Percentiles rank a stretch among this genome's conserved stretches.
These are phyloP conservation scores for Eimeria sp. DNA, from an alignment of 169 alveolate species.

Conservation along the genomic window DNA sequence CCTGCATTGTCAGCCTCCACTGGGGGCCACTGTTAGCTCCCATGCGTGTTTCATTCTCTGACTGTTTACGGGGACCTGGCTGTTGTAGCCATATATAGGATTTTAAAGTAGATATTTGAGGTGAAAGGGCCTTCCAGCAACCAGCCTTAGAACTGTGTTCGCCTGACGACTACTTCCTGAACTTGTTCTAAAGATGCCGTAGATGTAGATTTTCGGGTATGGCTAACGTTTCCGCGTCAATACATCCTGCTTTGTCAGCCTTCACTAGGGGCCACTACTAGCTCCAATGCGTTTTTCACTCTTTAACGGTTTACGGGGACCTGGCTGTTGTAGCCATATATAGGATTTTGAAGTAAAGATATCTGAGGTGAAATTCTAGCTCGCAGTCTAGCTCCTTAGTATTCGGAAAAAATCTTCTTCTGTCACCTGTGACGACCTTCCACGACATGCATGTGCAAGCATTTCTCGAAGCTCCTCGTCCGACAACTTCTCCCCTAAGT, in stretches of 20 bases:
- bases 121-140: background rate
- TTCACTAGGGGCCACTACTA: background rate
- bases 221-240: background rate
- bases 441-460: constrained; percentile 64
- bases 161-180: background rate
- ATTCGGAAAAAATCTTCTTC: constrained; percentile 79
- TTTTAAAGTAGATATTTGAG: background rate
- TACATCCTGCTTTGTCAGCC: background rate
- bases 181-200: background rate
- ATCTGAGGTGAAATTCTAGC: background rate
- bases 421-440: constrained; percentile 58
- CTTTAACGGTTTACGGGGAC: background rate
- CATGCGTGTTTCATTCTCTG: background rate
- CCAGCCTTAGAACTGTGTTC: background rate
- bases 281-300: background rate
- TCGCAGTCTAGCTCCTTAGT: constrained; percentile 51
- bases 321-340: background rate
- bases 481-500: constrained; percentile 72
- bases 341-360: background rate
- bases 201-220: background rate
- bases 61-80: background rate
- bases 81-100: background rate
- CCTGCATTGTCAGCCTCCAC: background rate
- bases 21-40: background rate
- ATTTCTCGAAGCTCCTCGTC: constrained; percentile 81